Percentiles rank a stretch among this genome's conserved stretches.
These are phyloP conservation scores for Botrytis byssoidea DNA, from an alignment of 2,329 filamentous ascomycete species.

Conservation along the genomic window DNA sequence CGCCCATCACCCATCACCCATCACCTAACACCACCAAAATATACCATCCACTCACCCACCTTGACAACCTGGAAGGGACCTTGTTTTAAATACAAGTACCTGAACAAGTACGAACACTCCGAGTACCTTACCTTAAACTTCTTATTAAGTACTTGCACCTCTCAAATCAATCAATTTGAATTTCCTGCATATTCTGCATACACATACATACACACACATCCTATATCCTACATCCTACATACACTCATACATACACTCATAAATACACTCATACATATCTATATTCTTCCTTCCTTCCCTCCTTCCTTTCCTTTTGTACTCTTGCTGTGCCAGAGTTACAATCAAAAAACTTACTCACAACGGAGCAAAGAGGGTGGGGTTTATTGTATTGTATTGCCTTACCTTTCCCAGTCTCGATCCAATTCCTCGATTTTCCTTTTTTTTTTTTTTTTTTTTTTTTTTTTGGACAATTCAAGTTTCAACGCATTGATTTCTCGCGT, in stretches of 20 bases:
- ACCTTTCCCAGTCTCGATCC: slow-evolving; percentile 13
- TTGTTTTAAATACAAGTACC: slow-evolving; percentile 4
- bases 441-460: slow-evolving; percentile 3
- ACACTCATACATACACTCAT: background rate
- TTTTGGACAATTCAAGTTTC: slow-evolving; percentile 19
- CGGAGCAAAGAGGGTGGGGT: background rate
- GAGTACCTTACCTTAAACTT: background rate
- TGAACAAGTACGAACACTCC: background rate
- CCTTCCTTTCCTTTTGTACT: background rate
- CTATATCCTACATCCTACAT: too few species aligned
- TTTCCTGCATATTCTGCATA: slow-evolving; percentile 1
- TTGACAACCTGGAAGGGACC: background rate
- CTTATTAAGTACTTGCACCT: background rate
- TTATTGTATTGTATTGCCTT: slow-evolving; percentile 4
- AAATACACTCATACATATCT: background rate
- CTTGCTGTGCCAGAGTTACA: background rate
- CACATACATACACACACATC: background rate
- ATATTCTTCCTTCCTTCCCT: background rate
- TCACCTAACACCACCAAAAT: background rate
- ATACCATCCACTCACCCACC: background rate
- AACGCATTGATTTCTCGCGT: slow-evolving; percentile 21
- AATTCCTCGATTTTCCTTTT: slow-evolving; percentile 13
- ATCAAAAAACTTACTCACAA: background rate
- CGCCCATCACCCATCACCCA: too few species aligned
- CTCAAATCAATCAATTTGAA: background rate